Percentiles rank a stretch among this genome's conserved stretches.
Conservation (phyloP, 441 rosid species). For the Gossypium davidsonii region DNA sequence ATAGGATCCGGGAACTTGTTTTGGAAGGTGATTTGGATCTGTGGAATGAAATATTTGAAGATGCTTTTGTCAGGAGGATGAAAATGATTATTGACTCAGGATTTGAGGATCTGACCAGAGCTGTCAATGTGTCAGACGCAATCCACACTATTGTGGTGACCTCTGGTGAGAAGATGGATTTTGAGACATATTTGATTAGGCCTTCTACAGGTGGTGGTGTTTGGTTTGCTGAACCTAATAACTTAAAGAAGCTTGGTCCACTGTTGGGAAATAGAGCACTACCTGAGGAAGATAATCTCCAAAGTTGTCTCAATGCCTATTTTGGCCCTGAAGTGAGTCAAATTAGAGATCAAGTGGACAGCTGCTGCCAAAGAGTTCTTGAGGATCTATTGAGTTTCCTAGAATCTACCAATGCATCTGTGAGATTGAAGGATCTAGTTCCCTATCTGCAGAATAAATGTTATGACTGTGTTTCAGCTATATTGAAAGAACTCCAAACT, state of each 20-base stretch:
- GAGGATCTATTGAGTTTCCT: slow-evolving; percentile 84
- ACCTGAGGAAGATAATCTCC: slow-evolving; percentile 64
- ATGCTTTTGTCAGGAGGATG: slow-evolving; percentile 89
- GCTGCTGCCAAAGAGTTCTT: slow-evolving; percentile 56
- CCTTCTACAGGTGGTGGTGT: slow-evolving; percentile 88
- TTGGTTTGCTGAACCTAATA: slow-evolving; percentile 85
- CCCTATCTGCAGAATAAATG: slow-evolving; percentile 79
- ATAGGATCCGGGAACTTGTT: slow-evolving; percentile 85
- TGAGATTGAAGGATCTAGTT: slow-evolving; percentile 70
- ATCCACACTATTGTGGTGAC: slow-evolving; percentile 37
- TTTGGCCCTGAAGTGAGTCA: slow-evolving; percentile 84
- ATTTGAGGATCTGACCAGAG: slow-evolving; percentile 56
- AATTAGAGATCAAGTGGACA: slow-evolving; percentile 80
- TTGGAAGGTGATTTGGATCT: slow-evolving; percentile 79
- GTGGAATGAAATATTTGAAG: slow-evolving; percentile 97
- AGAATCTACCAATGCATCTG: slow-evolving; percentile 84
- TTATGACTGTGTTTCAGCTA: slow-evolving; percentile 61
- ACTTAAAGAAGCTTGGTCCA: slow-evolving; percentile 43
- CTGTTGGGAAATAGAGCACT: slow-evolving; percentile 39
- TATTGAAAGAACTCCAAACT: slow-evolving; percentile 53
- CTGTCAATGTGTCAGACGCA: slow-evolving; percentile 49
- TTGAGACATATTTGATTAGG: slow-evolving; percentile 75
- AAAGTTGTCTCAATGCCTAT: slow-evolving; percentile 71
- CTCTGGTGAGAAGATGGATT: slow-evolving; percentile 53
- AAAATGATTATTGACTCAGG: slow-evolving; percentile 55